phyloP scores from a whole-genome alignment of 768 basidiomycete genomes.

The Trichaptum fuscoviolaceum region DNA sequence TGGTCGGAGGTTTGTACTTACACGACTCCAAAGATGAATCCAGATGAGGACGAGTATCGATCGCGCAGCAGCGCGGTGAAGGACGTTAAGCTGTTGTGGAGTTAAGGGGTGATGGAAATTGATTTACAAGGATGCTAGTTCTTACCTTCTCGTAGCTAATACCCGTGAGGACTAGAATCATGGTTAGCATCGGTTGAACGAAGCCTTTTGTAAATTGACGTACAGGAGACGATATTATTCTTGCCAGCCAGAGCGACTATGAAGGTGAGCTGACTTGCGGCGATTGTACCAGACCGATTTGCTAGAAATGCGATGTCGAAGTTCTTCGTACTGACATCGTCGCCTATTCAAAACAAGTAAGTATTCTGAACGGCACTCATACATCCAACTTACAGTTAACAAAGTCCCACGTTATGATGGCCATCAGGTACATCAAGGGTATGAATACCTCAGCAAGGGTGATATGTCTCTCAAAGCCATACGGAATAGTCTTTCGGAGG shows the following conservation, averaged over 20 bases:
- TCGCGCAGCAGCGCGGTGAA: constrained; percentile 47
- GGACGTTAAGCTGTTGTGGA: constrained; percentile 28
- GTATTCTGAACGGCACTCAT: neutral
- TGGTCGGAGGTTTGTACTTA: constrained; percentile 14
- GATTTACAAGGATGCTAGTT: constrained; percentile 15
- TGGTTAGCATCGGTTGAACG: neutral
- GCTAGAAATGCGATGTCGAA: constrained; percentile 20
- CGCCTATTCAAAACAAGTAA: neutral
- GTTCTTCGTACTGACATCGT: constrained; percentile 8
- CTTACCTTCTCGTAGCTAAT: constrained; percentile 43
- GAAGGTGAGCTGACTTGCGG: constrained; percentile 45
- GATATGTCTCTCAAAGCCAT: neutral
- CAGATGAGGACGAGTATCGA: constrained; percentile 41
- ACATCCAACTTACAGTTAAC: neutral
- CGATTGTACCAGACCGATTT: constrained; percentile 39
- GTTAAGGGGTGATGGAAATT: neutral
- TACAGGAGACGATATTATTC: constrained; percentile 48
- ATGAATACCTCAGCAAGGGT: constrained; percentile 15
- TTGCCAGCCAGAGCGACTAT: constrained; percentile 54
- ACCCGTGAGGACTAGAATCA: constrained; percentile 41
- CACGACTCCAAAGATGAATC: constrained; percentile 42
- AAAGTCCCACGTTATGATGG: constrained; percentile 9
- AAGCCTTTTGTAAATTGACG: constrained; percentile 11
- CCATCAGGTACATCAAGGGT: constrained; percentile 10
- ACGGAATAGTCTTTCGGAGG: neutral